Evolutionary conservation across 2,329 filamentous ascomycete species (phyloP).

Genomic region (Fonsecaea pugnacius): DNA sequence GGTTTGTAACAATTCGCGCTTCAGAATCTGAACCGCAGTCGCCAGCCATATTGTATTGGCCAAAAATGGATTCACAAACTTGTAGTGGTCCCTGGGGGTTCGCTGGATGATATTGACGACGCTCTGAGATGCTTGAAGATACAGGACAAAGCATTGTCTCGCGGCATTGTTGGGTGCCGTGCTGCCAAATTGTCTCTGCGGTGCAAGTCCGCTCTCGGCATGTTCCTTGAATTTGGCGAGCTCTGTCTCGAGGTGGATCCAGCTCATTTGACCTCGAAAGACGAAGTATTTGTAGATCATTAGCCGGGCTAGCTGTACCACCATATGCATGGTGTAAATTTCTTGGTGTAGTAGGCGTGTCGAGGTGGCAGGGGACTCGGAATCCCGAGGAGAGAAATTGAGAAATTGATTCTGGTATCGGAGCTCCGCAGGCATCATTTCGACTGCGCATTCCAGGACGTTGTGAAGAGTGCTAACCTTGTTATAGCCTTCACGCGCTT

Average conservation of each 20-base stretch:
- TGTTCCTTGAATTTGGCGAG: background rate
- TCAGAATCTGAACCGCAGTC: slow-evolving; percentile 39
- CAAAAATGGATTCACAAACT: slow-evolving; percentile 43
- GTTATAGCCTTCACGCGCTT: background rate
- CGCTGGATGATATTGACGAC: background rate
- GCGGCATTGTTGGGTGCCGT: no score
- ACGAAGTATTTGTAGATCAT: background rate
- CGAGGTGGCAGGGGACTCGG: background rate
- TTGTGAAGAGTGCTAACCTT: background rate
- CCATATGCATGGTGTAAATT: background rate
- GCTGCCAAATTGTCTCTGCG: background rate
- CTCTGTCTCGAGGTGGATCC: no score
- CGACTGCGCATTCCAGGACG: background rate
- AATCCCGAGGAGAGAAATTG: background rate
- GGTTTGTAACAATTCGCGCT: slow-evolving; percentile 21
- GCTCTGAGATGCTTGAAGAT: background rate
- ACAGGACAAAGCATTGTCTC: background rate
- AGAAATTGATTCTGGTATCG: background rate
- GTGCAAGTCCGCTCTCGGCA: background rate
- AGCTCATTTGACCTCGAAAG: background rate
- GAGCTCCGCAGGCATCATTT: background rate
- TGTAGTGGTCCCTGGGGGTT: slow-evolving; percentile 32
- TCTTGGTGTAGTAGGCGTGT: background rate
- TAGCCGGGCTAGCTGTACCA: background rate
- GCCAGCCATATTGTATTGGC: slow-evolving; percentile 44